These are phyloP conservation scores for Parietaria judaica DNA, from an alignment of 306 rosid genomes.

Conservation along the genomic window DNA sequence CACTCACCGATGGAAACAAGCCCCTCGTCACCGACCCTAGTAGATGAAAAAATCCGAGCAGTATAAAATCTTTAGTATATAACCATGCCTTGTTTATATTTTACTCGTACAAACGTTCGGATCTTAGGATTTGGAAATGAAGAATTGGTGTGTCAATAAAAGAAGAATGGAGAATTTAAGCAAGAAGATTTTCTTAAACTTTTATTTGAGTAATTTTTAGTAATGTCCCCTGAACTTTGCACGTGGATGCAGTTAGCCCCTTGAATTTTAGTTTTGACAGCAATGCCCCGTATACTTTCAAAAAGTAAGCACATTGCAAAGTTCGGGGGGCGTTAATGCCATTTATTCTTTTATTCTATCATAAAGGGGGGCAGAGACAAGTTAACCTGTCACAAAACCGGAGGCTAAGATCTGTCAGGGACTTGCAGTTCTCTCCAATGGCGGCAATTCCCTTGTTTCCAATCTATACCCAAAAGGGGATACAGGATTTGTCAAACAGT, in stretches of 20 bases:
- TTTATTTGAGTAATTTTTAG: too few relatives aligned
- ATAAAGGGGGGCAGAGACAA: slow-evolving; percentile 9
- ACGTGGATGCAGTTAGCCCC: too few relatives aligned
- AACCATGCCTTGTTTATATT: not conserved
- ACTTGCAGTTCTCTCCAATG: slow-evolving; percentile 69
- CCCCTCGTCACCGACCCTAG: slow-evolving; percentile 88
- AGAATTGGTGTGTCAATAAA: not conserved
- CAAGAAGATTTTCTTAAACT: slow-evolving; percentile 8
- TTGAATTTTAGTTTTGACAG: too few relatives aligned
- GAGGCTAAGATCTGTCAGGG: slow-evolving; percentile 77
- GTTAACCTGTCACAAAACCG: slow-evolving; percentile 84
- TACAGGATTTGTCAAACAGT: not conserved
- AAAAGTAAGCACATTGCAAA: too few relatives aligned
- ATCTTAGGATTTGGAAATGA: slow-evolving; percentile 1
- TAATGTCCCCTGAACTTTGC: too few relatives aligned
- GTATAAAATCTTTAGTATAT: not conserved
- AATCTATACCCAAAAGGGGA: slow-evolving; percentile 37
- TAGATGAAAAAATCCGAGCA: not conserved
- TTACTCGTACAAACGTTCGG: not conserved
- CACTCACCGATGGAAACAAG: slow-evolving; percentile 74
- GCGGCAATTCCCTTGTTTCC: slow-evolving; percentile 77
- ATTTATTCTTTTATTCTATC: not conserved
- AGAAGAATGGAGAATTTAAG: not conserved
- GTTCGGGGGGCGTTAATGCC: too few relatives aligned
- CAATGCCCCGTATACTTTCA: too few relatives aligned